Base-by-base conservation (phyloP, 176 grass and related monocot genomes). In the Urochloa ruziziensis region DNA sequence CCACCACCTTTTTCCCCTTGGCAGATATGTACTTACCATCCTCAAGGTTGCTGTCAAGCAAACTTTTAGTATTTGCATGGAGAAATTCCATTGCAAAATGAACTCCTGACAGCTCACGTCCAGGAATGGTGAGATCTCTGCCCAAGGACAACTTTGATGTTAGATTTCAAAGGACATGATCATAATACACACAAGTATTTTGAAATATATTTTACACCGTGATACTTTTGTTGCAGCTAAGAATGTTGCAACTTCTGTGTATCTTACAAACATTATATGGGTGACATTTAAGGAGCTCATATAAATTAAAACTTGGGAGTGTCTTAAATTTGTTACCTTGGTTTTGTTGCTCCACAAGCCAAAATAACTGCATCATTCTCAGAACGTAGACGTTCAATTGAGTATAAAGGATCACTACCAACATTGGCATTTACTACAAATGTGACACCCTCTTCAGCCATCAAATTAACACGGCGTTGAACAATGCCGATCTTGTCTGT, bases 51-150 rank as follows among this genome's bases (percentile, higher is more conserved):
- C 97, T 99, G 76, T 99, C 97, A 29, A 99, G 89, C 68, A 99
- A 91, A 74, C 97, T 99, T 85, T 99, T 99, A 25, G 97, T 99
- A 85, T 96, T 96, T 53, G 91, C 91, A 52, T 91, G 93, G 35
- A 99, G 97, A 91, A 99, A 99, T 75, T 99, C 91, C 97, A 99
- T 94, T 33, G 97, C 97, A 84, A 96, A 96, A 90, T 96, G 90
- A 78, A 99, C 84, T 77, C 97, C 97, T 47, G 91, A 85, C 54
- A 96, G 80, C 10, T 94, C 82, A 23, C 93, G 88, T 36, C 97
- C 97, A 87, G 89, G 89, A 89, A 96, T 94, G 46, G 74, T 43
- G 57, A 99, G 88, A 84, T 96, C 97, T 75, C 97, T 99, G 73
- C 65, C 87, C 57, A 84, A 77, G 33, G 40, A 89, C 24, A 48